Evolutionary conservation across 2,329 filamentous ascomycete genomes (phyloP).

Genomic region (Trichoderma gracile): DNA sequence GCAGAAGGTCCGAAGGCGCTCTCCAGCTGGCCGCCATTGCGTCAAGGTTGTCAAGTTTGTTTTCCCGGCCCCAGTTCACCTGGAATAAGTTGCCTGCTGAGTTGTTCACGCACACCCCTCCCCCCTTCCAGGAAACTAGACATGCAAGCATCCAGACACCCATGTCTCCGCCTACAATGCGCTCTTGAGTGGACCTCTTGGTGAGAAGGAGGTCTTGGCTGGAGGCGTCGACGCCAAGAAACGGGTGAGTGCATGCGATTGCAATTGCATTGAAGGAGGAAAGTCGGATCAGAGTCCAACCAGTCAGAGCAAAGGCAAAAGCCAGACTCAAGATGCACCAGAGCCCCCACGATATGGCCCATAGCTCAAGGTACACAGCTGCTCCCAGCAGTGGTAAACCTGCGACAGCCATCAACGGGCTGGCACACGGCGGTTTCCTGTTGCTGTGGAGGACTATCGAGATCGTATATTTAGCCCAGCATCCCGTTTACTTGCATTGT

Average conservation of each 20-base stretch:
- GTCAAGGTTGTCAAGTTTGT: conserved; percentile 16
- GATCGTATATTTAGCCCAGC: not conserved
- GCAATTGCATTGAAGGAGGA: conserved; percentile 24
- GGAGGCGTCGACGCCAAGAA: conserved; percentile 32
- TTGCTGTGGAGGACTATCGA: not conserved
- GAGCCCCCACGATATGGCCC: not conserved
- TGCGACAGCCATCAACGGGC: not conserved
- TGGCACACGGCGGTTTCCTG: not conserved
- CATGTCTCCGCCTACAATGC: conserved; percentile 47
- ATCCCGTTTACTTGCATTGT: not conserved
- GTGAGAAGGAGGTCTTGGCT: conserved; percentile 39
- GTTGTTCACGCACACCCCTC: conserved; percentile 17
- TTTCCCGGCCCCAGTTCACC: not conserved
- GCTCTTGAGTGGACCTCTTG: conserved; percentile 49
- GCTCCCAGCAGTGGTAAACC: not conserved
- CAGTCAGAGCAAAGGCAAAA: not conserved
- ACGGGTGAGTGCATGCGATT: conserved; percentile 35
- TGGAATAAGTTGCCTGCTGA: conserved; percentile 1
- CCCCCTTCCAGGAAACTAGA: conserved; percentile 39
- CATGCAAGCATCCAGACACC: conserved; percentile 52
- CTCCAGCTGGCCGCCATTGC: conserved; percentile 8
- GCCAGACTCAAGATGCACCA: conserved; percentile 11
- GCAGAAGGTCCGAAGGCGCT: not conserved
- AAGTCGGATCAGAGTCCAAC: conserved; percentile 1
- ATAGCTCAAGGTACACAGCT: not conserved